Evolutionary conservation across 2,329 filamentous ascomycete genomes (phyloP).

Genomic region (Purpureocillium lavendulum): DNA sequence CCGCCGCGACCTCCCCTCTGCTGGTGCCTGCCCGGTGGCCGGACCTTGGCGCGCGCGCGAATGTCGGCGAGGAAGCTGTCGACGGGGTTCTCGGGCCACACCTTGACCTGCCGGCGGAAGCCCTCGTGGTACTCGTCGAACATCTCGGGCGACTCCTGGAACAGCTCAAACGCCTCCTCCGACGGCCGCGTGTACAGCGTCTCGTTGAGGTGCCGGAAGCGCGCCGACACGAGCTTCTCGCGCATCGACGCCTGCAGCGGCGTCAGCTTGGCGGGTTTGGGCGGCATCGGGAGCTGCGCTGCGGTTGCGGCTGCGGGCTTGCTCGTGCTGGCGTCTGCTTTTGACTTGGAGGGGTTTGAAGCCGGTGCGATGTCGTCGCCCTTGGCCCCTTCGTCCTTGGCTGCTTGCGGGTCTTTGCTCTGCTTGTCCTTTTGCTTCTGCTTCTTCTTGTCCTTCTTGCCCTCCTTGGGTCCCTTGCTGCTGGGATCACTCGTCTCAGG

Average conservation of each 20-base stretch:
- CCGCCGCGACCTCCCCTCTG: neutral
- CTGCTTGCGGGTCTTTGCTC: slow-evolving; percentile 6
- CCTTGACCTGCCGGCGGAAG: slow-evolving; percentile 88
- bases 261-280: slow-evolving; percentile 59
- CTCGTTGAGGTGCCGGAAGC: slow-evolving; percentile 96
- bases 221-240: slow-evolving; percentile 86
- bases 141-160: slow-evolving; percentile 80
- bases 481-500: slow-evolving; percentile 10
- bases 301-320: slow-evolving; percentile 14
- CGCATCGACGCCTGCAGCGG: slow-evolving; percentile 92
- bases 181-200: slow-evolving; percentile 92
- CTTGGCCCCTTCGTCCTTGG: neutral
- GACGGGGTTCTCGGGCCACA: slow-evolving; percentile 95
- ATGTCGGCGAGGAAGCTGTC: slow-evolving; percentile 75
- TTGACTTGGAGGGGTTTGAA: no score
- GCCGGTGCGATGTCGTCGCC: no score
- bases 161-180: slow-evolving; percentile 70
- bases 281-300: slow-evolving; percentile 26
- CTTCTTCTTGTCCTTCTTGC: slow-evolving; percentile 20
- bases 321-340: slow-evolving; percentile 7
- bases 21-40: slow-evolving; percentile 19
- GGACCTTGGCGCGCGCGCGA: slow-evolving; percentile 53
- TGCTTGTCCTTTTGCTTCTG: slow-evolving; percentile 15
- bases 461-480: slow-evolving; percentile 28
- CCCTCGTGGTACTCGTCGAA: slow-evolving; percentile 95